Evolutionary conservation across 805 yeast species (phyloP).

Genomic region (Metschnikowia aberdeeniae): DNA sequence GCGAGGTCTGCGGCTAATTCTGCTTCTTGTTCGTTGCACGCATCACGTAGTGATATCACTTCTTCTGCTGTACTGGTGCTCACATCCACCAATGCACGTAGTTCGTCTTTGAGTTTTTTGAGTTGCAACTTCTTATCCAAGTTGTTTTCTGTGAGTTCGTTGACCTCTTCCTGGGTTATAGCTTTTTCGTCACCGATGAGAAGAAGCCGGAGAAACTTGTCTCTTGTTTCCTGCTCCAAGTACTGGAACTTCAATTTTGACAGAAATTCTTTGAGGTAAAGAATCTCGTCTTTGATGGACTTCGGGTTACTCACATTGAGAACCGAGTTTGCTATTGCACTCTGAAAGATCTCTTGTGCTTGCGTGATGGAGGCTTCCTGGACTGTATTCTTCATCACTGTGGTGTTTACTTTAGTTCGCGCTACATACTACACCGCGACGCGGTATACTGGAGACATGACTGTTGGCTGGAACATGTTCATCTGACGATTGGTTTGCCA

Average conservation of each 20-base stretch:
- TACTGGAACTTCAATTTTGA: slow-evolving; percentile 60
- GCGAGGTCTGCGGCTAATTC: slow-evolving; percentile 25
- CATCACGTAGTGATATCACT: slow-evolving; percentile 22
- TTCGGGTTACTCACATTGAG: slow-evolving; percentile 10
- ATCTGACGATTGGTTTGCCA: neutral
- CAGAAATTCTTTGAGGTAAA: slow-evolving; percentile 38
- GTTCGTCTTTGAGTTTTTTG: slow-evolving; percentile 23
- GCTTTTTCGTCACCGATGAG: slow-evolving; percentile 29
- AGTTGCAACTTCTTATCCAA: slow-evolving; percentile 24
- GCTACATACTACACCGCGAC: neutral
- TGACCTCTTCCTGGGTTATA: slow-evolving; percentile 32
- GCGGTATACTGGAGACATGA: too few relatives aligned
- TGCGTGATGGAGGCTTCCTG: slow-evolving; percentile 7
- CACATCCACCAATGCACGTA: slow-evolving; percentile 24
- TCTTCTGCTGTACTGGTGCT: slow-evolving; percentile 28
- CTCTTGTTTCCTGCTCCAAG: slow-evolving; percentile 69
- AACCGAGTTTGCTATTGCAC: slow-evolving; percentile 7
- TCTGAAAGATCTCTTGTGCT: slow-evolving; percentile 11
- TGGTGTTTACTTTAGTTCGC: neutral
- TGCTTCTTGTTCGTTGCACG: slow-evolving; percentile 21
- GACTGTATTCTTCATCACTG: neutral
- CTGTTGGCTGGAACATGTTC: too few relatives aligned
- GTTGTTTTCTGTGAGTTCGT: slow-evolving; percentile 20
- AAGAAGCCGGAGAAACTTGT: slow-evolving; percentile 55
- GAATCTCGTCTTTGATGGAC: slow-evolving; percentile 26